Base-by-base conservation (phyloP, 495 filamentous ascomycete genomes). In the Penicillium taxi region DNA sequence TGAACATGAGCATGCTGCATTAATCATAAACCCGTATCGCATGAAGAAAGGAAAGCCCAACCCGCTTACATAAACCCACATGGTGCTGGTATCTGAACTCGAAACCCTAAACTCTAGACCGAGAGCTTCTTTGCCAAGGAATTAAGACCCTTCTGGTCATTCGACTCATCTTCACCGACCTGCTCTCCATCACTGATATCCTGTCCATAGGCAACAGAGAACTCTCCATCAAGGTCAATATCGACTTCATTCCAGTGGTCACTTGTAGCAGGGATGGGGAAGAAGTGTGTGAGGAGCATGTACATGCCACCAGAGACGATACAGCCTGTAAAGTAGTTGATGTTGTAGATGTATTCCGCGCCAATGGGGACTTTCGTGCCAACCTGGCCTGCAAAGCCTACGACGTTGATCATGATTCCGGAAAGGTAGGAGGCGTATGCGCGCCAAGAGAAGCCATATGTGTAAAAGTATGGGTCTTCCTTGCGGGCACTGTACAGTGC, bases 301-400 rank as follows among this genome's bases (percentile, higher is more conserved):
- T 96, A 96, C n/a, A 75, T 59, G 0, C 33, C 63, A 1, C 62
- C 54, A 0, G 86, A 77, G 18, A 94, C 74, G 21, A 86, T 66
- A 49, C 94, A 82, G 0, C 89, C 89, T 25, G 73, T 72, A 58
- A 96, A 90, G 64, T 86, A 96, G 53, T 94, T 94, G 41, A 96
- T 48, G 51, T 83, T 82, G 67, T 93, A 96, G 39, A 95, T 78
- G 53, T 93, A 93, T 8, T 76, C 76, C 1, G 89, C 89, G 4
- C 84, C 87, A 15, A 81, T 69, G 13, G 77, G 77, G 0, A 91
- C 87, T 1, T 79, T 67, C 4, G 62, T 59, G 1, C 85, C 85
- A 15, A 94, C 78, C 0, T 83, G 86, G 1, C 86, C 87, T 1
- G 76, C 87, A 44, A 96, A 95, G 0, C 89, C 89, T 15, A 94